phyloP scores from a whole-genome alignment of 208 protist genomes.

The Tetramitus jugosus region DNA sequence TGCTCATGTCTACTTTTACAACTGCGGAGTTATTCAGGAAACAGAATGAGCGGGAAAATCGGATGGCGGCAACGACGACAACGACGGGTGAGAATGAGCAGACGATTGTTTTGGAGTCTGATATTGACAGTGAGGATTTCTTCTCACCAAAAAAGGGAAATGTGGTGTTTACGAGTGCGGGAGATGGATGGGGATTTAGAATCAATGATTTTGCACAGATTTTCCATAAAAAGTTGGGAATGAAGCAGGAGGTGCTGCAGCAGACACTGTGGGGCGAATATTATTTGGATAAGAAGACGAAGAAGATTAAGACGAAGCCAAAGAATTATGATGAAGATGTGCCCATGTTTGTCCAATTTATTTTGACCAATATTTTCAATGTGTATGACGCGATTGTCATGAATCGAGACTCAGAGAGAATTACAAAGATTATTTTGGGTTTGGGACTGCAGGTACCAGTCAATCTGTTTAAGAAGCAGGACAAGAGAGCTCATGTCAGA shows the following conservation, averaged over 20 bases:
- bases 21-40: slow-evolving; percentile 64
- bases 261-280: slow-evolving; percentile 88
- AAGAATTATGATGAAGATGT: slow-evolving; percentile 59
- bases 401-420: slow-evolving; percentile 38
- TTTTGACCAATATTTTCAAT: slow-evolving; percentile 88
- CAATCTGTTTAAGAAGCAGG: slow-evolving; percentile 36
- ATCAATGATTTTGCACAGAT: slow-evolving; percentile 75
- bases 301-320: slow-evolving; percentile 61
- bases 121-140: slow-evolving; percentile 64
- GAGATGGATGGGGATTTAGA: slow-evolving; percentile 79
- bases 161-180: slow-evolving; percentile 90
- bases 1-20: slow-evolving; percentile 60
- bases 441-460: slow-evolving; percentile 47
- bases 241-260: slow-evolving; percentile 51
- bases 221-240: slow-evolving; percentile 73
- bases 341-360: slow-evolving; percentile 88
- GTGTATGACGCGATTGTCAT: slow-evolving; percentile 50
- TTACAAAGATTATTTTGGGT: slow-evolving; percentile 57
- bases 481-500: neutral
- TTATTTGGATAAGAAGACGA: slow-evolving; percentile 87
- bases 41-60: slow-evolving; percentile 60
- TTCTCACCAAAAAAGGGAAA: slow-evolving; percentile 91
- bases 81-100: neutral
- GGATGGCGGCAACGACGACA: slow-evolving; percentile 28
- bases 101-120: neutral